Evolutionary conservation across 2,329 filamentous ascomycete genomes (phyloP), one percentile per base, ranked within the genome.

Genomic region (Penicillium sp.): DNA sequence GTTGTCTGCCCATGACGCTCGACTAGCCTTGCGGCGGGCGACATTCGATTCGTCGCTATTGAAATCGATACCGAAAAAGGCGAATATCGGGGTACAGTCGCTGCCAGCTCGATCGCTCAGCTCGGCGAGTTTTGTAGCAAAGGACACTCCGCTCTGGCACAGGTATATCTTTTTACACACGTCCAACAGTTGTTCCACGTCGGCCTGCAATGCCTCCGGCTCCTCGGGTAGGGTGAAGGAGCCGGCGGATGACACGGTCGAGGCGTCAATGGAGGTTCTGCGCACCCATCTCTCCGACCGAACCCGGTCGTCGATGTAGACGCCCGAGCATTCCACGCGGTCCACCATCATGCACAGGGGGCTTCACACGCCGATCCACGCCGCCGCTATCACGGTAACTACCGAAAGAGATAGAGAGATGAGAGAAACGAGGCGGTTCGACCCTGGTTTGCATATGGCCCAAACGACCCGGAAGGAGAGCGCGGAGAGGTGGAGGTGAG

Each of bases 101-200:
- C 63, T 66, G 33, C 71, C 70, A 27, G 73, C 72, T 43, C 69
- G 68, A 47, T 78, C 76, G 59, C 73, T 77, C 30, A 83, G 65
- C 57, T 81, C 77, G 48, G 76, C 75, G 18, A 83, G 68, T 62
- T 79, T 79, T 14, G 72, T 69, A 56, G 80, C 73, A 60, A 82
- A 82, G 18, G 79, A 76, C 51, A 75, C 72, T 44, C 77, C 79
- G 9, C 76, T 77, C 40, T 74, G 74, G 62, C 80, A 83, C 33
- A 82, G 69, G 58, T 80, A 79, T 47, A 84, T 80, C 74, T 79
- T 75, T 62, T 75, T 77, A 62, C 81, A 82, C 25, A 79, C 74
- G 30, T 69, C 72, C 42, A 83, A 62, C 46, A 83, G 67, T 18
- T 71, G 70, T 52, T 75, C 71, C 27, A 82, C 63, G 66, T 82